Percentiles rank a stretch among this genome's conserved stretches.
These are phyloP conservation scores for Silene noctiflora DNA, from an alignment of 179 eudicot species.

Conservation along the genomic window DNA sequence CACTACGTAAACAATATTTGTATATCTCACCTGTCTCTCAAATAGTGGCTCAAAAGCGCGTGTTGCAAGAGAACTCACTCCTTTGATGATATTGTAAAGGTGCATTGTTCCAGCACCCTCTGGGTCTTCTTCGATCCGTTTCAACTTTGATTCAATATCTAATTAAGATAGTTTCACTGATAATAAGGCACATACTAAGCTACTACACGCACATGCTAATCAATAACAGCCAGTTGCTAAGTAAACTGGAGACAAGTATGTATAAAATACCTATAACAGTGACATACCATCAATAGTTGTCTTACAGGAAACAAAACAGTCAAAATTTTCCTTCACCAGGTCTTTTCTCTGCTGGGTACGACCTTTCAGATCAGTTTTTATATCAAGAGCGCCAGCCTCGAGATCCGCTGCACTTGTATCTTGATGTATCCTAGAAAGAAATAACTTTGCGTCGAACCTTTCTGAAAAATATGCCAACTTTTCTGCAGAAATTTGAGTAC, in stretches of 20 bases:
- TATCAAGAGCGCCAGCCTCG: slow-evolving; percentile 83
- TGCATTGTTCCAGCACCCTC: slow-evolving; percentile 96
- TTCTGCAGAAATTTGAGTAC: slow-evolving; percentile 45
- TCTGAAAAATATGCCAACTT: slow-evolving; percentile 81
- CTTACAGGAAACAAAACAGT: slow-evolving; percentile 97
- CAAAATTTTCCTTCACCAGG: slow-evolving; percentile 94
- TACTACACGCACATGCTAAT: slow-evolving; percentile 11
- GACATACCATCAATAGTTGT: slow-evolving; percentile 97
- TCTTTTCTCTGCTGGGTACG: slow-evolving; percentile 88
- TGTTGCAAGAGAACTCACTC: slow-evolving; percentile 72
- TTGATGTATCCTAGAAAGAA: slow-evolving; percentile 84
- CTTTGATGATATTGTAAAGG: slow-evolving; percentile 70
- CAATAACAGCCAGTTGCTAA: not conserved
- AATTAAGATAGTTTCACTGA: slow-evolving; percentile 28
- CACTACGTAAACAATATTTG: slow-evolving; percentile 2
- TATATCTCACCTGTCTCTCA: slow-evolving; percentile 89
- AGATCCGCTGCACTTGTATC: slow-evolving; percentile 84
- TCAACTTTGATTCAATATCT: slow-evolving; percentile 95
- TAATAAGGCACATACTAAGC: slow-evolving; percentile 19
- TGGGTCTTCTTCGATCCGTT: slow-evolving; percentile 94
- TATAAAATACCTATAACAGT: slow-evolving; percentile 4
- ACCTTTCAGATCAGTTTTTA: slow-evolving; percentile 88
- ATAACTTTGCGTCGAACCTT: slow-evolving; percentile 78
- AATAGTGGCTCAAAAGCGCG: slow-evolving; percentile 91
- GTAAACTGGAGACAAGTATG: slow-evolving; percentile 4